These are phyloP conservation scores for Neospora caninum DNA, from an alignment of 169 alveolate species.

Conservation along the genomic window DNA sequence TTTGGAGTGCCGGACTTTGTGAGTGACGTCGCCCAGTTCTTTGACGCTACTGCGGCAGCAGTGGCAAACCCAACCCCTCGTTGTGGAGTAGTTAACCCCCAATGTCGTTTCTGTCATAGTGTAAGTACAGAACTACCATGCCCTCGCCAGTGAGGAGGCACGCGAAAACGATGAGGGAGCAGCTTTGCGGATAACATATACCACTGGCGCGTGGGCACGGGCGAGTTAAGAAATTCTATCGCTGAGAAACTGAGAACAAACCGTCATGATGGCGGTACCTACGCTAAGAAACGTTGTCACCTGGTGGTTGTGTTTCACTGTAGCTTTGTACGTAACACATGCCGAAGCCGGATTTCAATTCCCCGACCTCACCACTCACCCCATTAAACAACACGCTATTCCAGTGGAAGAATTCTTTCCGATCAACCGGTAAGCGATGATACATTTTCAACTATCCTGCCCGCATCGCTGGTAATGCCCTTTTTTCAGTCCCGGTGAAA, in stretches of 20 bases:
- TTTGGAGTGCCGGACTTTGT: too few relatives aligned
- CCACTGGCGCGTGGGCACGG: neutral
- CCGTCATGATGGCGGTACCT: neutral
- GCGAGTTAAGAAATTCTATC: neutral
- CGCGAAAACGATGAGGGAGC: neutral
- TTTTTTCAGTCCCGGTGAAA: slow-evolving; percentile 62
- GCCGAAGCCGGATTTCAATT: neutral
- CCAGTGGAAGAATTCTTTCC: slow-evolving; percentile 66
- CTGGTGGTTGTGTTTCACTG: neutral
- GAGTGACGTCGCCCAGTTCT: too few relatives aligned
- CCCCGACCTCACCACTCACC: neutral
- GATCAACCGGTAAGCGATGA: slow-evolving; percentile 51
- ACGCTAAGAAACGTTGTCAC: neutral
- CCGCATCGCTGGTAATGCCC: neutral
- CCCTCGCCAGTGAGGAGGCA: too few relatives aligned
- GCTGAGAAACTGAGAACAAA: neutral
- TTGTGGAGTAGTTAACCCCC: too few relatives aligned
- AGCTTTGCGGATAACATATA: neutral
- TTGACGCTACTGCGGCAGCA: too few relatives aligned
- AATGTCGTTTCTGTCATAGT: too few relatives aligned
- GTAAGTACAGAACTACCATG: too few relatives aligned
- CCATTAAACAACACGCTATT: neutral
- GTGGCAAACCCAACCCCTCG: too few relatives aligned
- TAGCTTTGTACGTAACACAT: neutral
- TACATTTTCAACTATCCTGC: neutral